Evolutionary conservation across 2,329 filamentous ascomycete genomes (phyloP).

Genomic region (Septoria petroselini): DNA sequence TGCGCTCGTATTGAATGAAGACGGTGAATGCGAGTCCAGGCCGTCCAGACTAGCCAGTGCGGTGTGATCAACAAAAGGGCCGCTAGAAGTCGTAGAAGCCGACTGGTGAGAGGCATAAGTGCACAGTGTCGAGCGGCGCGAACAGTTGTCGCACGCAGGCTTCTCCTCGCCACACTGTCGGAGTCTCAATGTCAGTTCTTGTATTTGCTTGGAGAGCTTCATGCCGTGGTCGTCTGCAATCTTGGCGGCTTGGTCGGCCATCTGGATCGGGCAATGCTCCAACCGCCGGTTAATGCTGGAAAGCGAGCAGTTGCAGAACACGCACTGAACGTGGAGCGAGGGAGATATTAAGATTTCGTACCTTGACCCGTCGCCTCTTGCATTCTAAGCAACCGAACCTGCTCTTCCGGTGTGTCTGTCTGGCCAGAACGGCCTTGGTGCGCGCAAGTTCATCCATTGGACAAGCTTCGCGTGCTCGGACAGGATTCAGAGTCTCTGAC

Average conservation of each 20-base stretch:
- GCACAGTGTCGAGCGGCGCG: constrained; percentile 20
- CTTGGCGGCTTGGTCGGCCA: background rate
- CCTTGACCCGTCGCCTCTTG: constrained; percentile 24
- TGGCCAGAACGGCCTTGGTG: constrained; percentile 1
- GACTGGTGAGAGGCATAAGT: constrained; percentile 5
- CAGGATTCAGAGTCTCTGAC: background rate
- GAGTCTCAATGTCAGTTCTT: constrained; percentile 8
- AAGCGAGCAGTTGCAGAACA: background rate
- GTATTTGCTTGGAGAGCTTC: background rate
- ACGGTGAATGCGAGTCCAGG: background rate
- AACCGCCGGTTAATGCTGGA: background rate
- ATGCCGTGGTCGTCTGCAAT: background rate
- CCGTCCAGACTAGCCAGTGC: background rate
- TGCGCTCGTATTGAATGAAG: constrained; percentile 1
- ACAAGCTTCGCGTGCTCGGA: background rate
- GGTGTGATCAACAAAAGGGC: background rate
- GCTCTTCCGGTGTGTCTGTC: constrained; percentile 22
- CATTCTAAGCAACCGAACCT: constrained; percentile 22
- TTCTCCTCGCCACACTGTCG: constrained; percentile 27
- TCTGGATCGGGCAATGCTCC: background rate
- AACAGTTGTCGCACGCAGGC: constrained; percentile 25
- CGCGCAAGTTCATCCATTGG: constrained; percentile 6
- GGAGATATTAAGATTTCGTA: constrained; percentile 3
- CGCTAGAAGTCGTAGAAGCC: background rate
- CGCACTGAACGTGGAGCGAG: background rate